Evolutionary conservation across 1,139 yeast genomes (phyloP), one percentile per base, ranked within the genome.

Genomic region (Candida dubliniensis): DNA sequence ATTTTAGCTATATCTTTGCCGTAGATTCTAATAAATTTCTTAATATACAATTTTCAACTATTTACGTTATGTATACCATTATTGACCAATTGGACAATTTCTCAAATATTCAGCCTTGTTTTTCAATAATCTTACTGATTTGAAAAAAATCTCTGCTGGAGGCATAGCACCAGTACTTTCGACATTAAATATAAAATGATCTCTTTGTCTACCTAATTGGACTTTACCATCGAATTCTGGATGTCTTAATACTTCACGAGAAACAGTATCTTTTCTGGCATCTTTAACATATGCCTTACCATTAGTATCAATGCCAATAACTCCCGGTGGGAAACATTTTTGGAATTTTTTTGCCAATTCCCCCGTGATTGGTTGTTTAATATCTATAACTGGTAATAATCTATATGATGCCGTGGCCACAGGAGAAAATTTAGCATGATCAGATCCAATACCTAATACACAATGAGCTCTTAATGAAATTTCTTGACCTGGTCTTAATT

Each of bases 361-460:
- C 3, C 97, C 98, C 1, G 68, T 72, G 50, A 93, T 87, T 38
- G 95, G 90, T 52, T 81, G 68, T 41, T 71, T 64, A 42, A 93
- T 88, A 52, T 87, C 84, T 60, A 93, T 93, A 15, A 82, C 84
- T n/a, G 99, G 99, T 73, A 95, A 70, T 58, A 93, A 76, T 68
- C 99, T 80, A 70, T 93, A 93, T n/a, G 96, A 87, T 2, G 99
- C 98, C 25, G 99, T 93, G 25, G 96, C 81, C 9, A 93, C 99
- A 3, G 99, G 99, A 7, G 97, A 89, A 63, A 88, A 93, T 67
- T 93, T 93, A 51, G 99, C 98, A 65, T 93, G 99, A 63, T 93
- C 99, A 30, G 89, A 71, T 43, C 99, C 99, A 51, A 88, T 71
- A 45, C 99, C 99, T 52, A 93, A 76, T 34, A 91, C 75, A 63